Base-by-base conservation (phyloP, 2,329 filamentous ascomycete genomes). In the Hypoxylon sp. region DNA sequence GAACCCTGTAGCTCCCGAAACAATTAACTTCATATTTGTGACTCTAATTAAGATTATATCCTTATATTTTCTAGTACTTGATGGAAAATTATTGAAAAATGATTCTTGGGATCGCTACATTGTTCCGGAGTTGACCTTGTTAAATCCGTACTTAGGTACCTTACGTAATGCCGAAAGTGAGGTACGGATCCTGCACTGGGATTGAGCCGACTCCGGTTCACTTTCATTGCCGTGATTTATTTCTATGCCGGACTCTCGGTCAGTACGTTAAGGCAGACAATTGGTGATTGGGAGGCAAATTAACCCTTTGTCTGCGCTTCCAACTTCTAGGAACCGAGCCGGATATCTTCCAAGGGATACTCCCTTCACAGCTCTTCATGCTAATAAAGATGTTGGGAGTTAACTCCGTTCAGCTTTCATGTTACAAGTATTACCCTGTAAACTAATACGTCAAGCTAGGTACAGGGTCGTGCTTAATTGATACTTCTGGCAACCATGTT, bases 1-100 rank as follows among this genome's bases (percentile, higher is more conserved):
- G 50, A 79, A 81, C 1, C 69, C 66, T 1, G 69, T 67, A 6
- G 69, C 63, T 9, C 69, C 66, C 7, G 66, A 59, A 36, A 69
- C 30, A 50, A 69, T 69, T 4, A 71, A 38, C 34, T 71, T 71
- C 69, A 69, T 71, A 23, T 11, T 58, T 5, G 11, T 9, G 2
- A 13, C 32, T 53, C 49, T 25, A 7, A 28, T 25, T 4, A 13
- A 1, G 19, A 28, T 2, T 49, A 14, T 19, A 5, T 28, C 11
- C 11, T 21, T 43, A 17, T 17, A 17, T 17, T 49, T 49, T 7
- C 13, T 23, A 25, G 5, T 14, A n/a, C 11, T 13, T n/a, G 19
- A 48, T 2, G 14, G 43, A 25, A 46, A 48, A 14, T 3, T 48
- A 2, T 14, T 23, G 23, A 48, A 11, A 14, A 25, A 10, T 1